Base-by-base conservation (phyloP, 805 yeast genomes). In the Teunomyces panamensis region DNA sequence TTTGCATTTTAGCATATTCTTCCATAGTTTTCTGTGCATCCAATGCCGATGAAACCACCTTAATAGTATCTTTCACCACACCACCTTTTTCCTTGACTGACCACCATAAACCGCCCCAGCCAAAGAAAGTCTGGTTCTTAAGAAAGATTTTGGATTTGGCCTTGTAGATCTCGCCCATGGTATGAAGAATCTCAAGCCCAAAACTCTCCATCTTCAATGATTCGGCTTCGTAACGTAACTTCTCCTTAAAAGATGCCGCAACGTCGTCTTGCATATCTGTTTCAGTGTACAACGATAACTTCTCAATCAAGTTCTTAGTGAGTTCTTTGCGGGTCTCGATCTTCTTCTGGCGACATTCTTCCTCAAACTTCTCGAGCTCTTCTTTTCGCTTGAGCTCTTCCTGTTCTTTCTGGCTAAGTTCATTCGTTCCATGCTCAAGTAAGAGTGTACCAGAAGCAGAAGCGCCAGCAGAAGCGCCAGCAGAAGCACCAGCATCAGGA, bases 11-110 rank as follows among this genome's bases (percentile, higher is more conserved):
- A 42, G 84, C 77, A 58, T 83, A 72, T 55, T 87, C 92, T 58
- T 83, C 81, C 84, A 85, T 80, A 4, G 92, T 84, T 54, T 77
- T 75, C 62, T 87, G 92, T 0, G 94, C 94, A 64, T 87, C 94
- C 35, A 84, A 65, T 0, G 94, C 94, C 6, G 85, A 73, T 2
- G 88, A 78, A 7, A 87, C 79, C 37, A 91, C 83, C 51, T 81
- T 77, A 63, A 84, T 75, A 5, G 91, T 82, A 56, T 85, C 89
- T 70, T 83, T 81, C 9, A 85, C 83, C 1, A 85, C 84, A 3
- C 83, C 84, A 44, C 87, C 87, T 53, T 84, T 84, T 42, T 88
- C 92, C 56, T 84, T 84, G 52, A 86, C 72, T 5, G 87, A 77
- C 54, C 84, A 80, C 68, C 86, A 83, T 39, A 75, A 68, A 7